A percentile compares a stretch with the other conserved stretches of the same genome.
Conservation (phyloP, 108 stramenopile genomes). For the Nannochloropsis salina region DNA sequence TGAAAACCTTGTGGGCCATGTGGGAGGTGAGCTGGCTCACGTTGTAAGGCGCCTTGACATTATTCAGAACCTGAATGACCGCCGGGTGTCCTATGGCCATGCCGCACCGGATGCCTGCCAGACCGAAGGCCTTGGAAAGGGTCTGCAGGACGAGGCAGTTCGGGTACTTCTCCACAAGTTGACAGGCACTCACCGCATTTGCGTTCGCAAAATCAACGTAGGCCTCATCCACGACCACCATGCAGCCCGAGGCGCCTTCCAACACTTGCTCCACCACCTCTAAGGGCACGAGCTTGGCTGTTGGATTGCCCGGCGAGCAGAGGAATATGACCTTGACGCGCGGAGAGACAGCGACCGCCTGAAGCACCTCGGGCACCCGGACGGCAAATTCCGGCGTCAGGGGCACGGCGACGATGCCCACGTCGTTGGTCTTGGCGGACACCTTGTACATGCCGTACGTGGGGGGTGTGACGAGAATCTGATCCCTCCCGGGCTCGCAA, state of each 20-base stretch:
- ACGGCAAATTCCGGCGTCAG: conserved; percentile 32
- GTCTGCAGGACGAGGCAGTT: conserved; percentile 87
- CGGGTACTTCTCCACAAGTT: conserved; percentile 59
- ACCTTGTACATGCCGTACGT: conserved; percentile 94
- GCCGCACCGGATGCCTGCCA: conserved; percentile 90
- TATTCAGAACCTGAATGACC: conserved; percentile 88
- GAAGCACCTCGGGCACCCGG: conserved; percentile 29
- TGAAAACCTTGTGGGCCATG: conserved; percentile 72
- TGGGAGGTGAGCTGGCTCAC: conserved; percentile 75
- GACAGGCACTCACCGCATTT: conserved; percentile 48
- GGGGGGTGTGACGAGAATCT: conserved; percentile 78
- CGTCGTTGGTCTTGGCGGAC: conserved; percentile 89
- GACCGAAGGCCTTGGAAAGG: conserved; percentile 87
- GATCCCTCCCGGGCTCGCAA: conserved; percentile 65
- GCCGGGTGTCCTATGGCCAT: conserved; percentile 76
- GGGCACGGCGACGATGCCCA: conserved; percentile 59
- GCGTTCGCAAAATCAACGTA: conserved; percentile 77
- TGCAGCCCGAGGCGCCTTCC: conserved; percentile 54
- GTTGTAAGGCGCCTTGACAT: conserved; percentile 95
- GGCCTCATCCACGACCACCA: conserved; percentile 91
- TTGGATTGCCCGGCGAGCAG: conserved; percentile 92
- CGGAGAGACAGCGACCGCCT: conserved; percentile 55
- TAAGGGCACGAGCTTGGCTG: conserved; percentile 73
- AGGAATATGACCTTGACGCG: conserved; percentile 76
- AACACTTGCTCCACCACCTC: conserved; percentile 64